phyloP scores from a whole-genome alignment of 805 yeast genomes.

The Tetrapisispora phaffii region DNA sequence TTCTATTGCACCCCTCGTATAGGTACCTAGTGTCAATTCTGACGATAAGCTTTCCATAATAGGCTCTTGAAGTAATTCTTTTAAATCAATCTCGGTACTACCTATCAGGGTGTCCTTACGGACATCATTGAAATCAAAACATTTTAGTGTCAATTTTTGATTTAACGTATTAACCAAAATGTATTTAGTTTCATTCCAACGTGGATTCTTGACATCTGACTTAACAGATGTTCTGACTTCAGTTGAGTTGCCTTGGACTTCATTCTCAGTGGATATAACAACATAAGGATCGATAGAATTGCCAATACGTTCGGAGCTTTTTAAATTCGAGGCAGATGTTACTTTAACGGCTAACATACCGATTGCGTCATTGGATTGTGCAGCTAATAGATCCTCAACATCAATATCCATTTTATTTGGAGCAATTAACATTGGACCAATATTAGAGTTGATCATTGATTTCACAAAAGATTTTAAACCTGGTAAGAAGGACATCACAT shows the following conservation, averaged over 20 bases:
- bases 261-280: conserved; percentile 36
- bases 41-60: conserved; percentile 17
- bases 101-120: conserved; percentile 47
- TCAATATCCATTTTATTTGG: conserved; percentile 72
- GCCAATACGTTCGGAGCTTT: conserved; percentile 30
- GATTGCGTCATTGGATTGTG: conserved; percentile 53
- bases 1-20: conserved; percentile 47
- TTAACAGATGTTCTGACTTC: conserved; percentile 45
- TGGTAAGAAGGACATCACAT: conserved; percentile 75
- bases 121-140: conserved; percentile 46
- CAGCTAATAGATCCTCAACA: conserved; percentile 60
- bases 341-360: conserved; percentile 62
- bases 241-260: conserved; percentile 34
- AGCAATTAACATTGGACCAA: conserved; percentile 71
- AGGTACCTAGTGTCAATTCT: conserved; percentile 32
- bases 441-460: conserved; percentile 54
- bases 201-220: conserved; percentile 45
- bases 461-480: conserved; percentile 69
- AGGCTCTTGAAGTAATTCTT: conserved; percentile 49
- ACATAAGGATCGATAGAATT: conserved; percentile 53
- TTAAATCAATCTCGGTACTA: conserved; percentile 44
- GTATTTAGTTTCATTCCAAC: conserved; percentile 58
- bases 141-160: conserved; percentile 45
- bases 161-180: conserved; percentile 48
- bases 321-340: conserved; percentile 42